Percentiles rank a stretch among this genome's conserved stretches.
phyloP scores from a whole-genome alignment of 1,284 basidiomycete genomes.

The Microbotryum lychnidis-dioicae region DNA sequence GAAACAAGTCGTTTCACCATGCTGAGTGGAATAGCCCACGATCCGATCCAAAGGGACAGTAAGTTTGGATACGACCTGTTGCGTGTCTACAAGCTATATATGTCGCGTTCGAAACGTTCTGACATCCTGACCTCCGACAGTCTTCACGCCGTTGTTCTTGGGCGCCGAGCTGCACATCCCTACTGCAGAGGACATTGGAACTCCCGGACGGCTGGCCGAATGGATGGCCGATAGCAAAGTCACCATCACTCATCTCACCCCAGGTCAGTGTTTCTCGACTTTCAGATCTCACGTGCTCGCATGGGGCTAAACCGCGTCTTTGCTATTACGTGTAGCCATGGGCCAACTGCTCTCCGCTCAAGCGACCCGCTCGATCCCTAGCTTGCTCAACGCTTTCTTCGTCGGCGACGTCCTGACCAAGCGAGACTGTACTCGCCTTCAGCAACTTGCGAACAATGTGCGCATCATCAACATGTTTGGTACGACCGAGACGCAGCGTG shows the following conservation, averaged over 20 bases:
- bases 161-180: constrained; percentile 94
- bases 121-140: constrained; percentile 43
- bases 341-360: constrained; percentile 96
- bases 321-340: constrained; percentile 57
- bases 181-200: constrained; percentile 94
- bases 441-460: constrained; percentile 85
- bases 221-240: constrained; percentile 94
- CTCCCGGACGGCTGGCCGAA: constrained; percentile 89
- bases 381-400: constrained; percentile 87
- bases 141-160: constrained; percentile 98
- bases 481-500: constrained; percentile 97
- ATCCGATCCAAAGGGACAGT: constrained; percentile 99
- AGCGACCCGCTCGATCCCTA: constrained; percentile 79
- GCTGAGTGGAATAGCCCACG: constrained; percentile 98
- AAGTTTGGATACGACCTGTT: constrained; percentile 40
- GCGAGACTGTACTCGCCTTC: constrained; percentile 90
- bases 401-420: constrained; percentile 99
- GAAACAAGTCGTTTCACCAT: constrained; percentile 86
- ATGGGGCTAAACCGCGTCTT: not conserved
- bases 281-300: not conserved
- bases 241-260: constrained; percentile 92
- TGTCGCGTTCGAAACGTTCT: constrained; percentile 11
- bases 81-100: not conserved
- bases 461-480: constrained; percentile 99
- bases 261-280: constrained; percentile 40